A percentile compares a stretch with the other conserved stretches of the same genome.
phyloP scores from a whole-genome alignment of 768 basidiomycete genomes.

The Termitomyces sp. region DNA sequence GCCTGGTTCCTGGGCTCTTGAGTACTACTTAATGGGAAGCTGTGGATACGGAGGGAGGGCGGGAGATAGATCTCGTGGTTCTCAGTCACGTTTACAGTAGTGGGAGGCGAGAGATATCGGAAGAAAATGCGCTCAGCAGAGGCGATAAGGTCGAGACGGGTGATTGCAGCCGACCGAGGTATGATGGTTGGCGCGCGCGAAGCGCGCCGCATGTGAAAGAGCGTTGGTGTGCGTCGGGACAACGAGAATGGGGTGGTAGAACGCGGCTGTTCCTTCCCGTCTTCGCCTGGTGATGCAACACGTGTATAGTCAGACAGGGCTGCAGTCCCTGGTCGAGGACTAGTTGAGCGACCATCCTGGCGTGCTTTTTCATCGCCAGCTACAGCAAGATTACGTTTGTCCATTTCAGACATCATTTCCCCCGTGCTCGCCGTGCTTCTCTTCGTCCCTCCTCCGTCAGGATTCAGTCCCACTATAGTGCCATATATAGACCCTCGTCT shows the following conservation, averaged over 20 bases:
- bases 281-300: conserved; percentile 43
- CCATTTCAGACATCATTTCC: conserved; percentile 66
- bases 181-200: conserved; percentile 94
- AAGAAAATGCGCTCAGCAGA: conserved; percentile 96
- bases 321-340: conserved; percentile 51
- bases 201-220: conserved; percentile 73
- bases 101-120: conserved; percentile 85
- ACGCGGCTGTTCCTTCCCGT: conserved; percentile 44
- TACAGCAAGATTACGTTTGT: conserved; percentile 60
- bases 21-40: conserved; percentile 78
- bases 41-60: conserved; percentile 84
- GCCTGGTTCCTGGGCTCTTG: conserved; percentile 67
- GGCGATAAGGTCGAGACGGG: conserved; percentile 83
- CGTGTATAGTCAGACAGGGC: conserved; percentile 40
- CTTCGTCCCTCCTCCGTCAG: conserved; percentile 55
- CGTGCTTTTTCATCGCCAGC: conserved; percentile 46
- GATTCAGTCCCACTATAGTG: conserved; percentile 76
- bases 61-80: conserved; percentile 99
- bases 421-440: conserved; percentile 82
- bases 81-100: conserved; percentile 73
- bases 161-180: conserved; percentile 87
- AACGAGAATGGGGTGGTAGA: conserved; percentile 80
- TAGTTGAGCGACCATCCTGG: conserved; percentile 50
- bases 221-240: conserved; percentile 69
- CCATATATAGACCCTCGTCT: conserved; percentile 92